A percentile compares a stretch with the other conserved stretches of the same genome.
These are phyloP conservation scores for Phytophthora multivora DNA, from an alignment of 352 stramenopile species.

Conservation along the genomic window DNA sequence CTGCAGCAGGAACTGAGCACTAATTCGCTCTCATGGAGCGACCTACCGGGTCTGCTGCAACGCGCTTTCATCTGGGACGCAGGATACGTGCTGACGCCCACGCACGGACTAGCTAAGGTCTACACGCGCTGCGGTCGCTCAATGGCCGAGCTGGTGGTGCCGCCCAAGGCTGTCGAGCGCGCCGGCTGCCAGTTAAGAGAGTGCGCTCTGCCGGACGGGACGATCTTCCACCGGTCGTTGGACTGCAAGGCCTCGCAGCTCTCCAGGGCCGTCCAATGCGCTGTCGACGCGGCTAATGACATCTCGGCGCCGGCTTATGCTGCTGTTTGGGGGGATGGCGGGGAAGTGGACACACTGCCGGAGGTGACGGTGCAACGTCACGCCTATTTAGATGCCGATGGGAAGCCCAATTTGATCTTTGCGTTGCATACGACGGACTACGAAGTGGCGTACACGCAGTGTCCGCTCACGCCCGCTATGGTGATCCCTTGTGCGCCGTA, in stretches of 20 bases:
- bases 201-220: constrained; percentile 24
- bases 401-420: constrained; percentile 52
- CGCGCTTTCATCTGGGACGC: constrained; percentile 72
- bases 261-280: constrained; percentile 53
- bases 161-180: constrained; percentile 59
- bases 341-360: constrained; percentile 49
- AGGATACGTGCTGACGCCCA: constrained; percentile 55
- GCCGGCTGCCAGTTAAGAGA: constrained; percentile 43
- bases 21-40: constrained; percentile 47
- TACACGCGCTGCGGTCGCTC: constrained; percentile 66
- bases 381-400: constrained; percentile 37
- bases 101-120: constrained; percentile 43
- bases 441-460: constrained; percentile 56
- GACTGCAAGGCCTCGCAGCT: constrained; percentile 53
- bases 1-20: constrained; percentile 37
- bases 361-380: constrained; percentile 62
- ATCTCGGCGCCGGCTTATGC: constrained; percentile 40
- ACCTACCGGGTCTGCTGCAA: constrained; percentile 63
- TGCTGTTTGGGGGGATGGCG: constrained; percentile 65
- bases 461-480: constrained; percentile 50
- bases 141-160: constrained; percentile 72
- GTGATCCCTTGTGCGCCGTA: constrained; percentile 68
- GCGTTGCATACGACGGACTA: constrained; percentile 52
- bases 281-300: constrained; percentile 44
- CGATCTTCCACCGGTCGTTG: constrained; percentile 44